Conservation (phyloP, 2,329 filamentous ascomycete species). For the Scorias spongiosa region DNA sequence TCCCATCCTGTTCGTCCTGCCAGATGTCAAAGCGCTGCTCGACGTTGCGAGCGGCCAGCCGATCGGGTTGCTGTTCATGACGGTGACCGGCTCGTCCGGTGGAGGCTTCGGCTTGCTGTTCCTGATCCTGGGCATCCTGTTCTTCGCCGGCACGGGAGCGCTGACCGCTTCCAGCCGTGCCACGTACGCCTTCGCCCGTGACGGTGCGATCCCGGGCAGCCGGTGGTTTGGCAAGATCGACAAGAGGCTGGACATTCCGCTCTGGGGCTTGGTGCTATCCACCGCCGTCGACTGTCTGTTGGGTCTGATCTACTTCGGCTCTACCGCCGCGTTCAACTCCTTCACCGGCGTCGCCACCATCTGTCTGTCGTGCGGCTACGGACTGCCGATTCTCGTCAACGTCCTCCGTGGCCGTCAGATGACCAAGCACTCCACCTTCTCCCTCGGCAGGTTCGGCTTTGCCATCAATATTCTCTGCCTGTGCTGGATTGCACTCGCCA, state of each 20-base stretch:
- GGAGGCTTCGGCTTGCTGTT: slow-evolving; percentile 65
- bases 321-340: slow-evolving; percentile 59
- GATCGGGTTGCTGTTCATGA: slow-evolving; percentile 62
- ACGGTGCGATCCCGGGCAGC: slow-evolving; percentile 45
- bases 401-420: slow-evolving; percentile 50
- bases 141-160: slow-evolving; percentile 63
- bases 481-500: slow-evolving; percentile 54
- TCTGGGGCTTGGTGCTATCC: slow-evolving; percentile 54
- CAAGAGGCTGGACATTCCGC: slow-evolving; percentile 49
- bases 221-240: slow-evolving; percentile 37
- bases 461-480: slow-evolving; percentile 53
- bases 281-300: slow-evolving; percentile 54
- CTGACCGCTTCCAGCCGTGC: slow-evolving; percentile 59
- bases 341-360: slow-evolving; percentile 72
- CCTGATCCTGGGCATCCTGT: slow-evolving; percentile 58
- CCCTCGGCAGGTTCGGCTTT: slow-evolving; percentile 53
- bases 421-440: slow-evolving; percentile 51
- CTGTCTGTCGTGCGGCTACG: slow-evolving; percentile 61
- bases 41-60: slow-evolving; percentile 57
- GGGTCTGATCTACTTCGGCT: slow-evolving; percentile 67
- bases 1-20: slow-evolving; percentile 61
- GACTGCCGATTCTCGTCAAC: slow-evolving; percentile 58
- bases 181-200: slow-evolving; percentile 58
- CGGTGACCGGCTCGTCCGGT: slow-evolving; percentile 53
- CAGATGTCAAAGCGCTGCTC: slow-evolving; percentile 49